Evolutionary conservation across 169 alveolate species (phyloP).

Genomic region (Eimeria brunetti): DNA sequence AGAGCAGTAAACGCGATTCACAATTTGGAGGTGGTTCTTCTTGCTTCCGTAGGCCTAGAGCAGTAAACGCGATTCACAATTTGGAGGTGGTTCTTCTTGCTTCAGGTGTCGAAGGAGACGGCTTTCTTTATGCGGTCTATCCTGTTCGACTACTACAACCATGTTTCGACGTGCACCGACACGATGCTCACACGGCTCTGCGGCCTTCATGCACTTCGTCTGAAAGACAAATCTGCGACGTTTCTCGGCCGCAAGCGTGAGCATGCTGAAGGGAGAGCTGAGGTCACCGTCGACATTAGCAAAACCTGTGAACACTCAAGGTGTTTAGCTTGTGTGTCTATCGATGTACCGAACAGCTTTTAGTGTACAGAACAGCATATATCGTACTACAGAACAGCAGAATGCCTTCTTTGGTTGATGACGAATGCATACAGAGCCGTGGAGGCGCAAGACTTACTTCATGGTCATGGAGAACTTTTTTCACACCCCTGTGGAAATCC

Average conservation of each 20-base stretch:
- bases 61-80: neutral
- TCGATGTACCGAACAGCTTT: no score
- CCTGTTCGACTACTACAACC: slow-evolving; percentile 82
- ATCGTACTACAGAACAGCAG: neutral
- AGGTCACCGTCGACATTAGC: neutral
- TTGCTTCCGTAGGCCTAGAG: no score
- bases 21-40: neutral
- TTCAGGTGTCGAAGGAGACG: slow-evolving; percentile 82
- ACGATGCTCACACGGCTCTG: slow-evolving; percentile 88
- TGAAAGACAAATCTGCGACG: slow-evolving; percentile 82
- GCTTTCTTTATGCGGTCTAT: slow-evolving; percentile 84
- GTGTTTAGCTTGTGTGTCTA: no score
- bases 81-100: neutral
- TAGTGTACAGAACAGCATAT: neutral
- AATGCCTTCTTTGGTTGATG: neutral
- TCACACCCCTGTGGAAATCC: slow-evolving; percentile 93
- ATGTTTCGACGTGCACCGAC: slow-evolving; percentile 86
- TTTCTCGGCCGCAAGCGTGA: slow-evolving; percentile 25
- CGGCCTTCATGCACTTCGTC: slow-evolving; percentile 95
- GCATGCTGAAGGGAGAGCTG: neutral
- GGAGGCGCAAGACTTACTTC: slow-evolving; percentile 91
- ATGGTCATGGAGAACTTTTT: slow-evolving; percentile 98
- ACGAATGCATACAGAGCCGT: slow-evolving; percentile 26
- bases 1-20: neutral
- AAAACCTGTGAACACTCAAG: no score